Percentiles rank a stretch among this genome's conserved stretches.
Evolutionary conservation across 495 filamentous ascomycete genomes (phyloP).

Genomic region (Xylaria palmicola): DNA sequence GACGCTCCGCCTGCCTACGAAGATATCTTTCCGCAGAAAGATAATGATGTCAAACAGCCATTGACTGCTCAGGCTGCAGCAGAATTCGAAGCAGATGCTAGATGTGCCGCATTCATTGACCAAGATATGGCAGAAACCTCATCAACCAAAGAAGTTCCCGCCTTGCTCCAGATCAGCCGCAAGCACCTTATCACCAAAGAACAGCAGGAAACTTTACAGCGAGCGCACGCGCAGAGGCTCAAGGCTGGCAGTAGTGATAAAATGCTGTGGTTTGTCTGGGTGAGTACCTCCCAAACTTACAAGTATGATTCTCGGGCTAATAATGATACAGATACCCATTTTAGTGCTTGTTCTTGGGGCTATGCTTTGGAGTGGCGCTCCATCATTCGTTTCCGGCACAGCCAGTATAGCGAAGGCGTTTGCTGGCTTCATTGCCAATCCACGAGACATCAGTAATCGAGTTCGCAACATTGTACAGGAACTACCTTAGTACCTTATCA

Average conservation of each 20-base stretch:
- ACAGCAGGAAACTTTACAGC: constrained; percentile 69
- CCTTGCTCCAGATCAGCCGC: constrained; percentile 51
- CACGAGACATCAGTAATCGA: constrained; percentile 16
- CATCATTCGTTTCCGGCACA: constrained; percentile 50
- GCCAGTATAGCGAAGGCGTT: background rate
- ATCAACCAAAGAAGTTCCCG: constrained; percentile 34
- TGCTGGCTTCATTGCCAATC: constrained; percentile 16
- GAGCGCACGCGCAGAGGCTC: constrained; percentile 70
- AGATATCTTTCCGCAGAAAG: constrained; percentile 67
- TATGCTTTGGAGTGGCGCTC: constrained; percentile 62
- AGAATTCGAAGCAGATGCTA: constrained; percentile 64
- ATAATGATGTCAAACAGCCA: constrained; percentile 59
- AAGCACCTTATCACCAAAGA: constrained; percentile 61
- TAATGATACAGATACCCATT: constrained; percentile 27
- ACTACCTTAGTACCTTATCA: background rate
- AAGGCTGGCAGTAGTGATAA: constrained; percentile 72
- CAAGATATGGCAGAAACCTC: constrained; percentile 23
- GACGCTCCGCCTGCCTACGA: constrained; percentile 68
- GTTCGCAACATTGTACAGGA: constrained; percentile 11
- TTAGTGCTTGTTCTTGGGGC: constrained; percentile 62
- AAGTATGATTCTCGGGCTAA: constrained; percentile 14
- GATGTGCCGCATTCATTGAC: constrained; percentile 61
- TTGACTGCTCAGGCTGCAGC: constrained; percentile 60
- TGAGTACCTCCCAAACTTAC: constrained; percentile 36
- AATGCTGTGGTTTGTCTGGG: constrained; percentile 85